Conservation (phyloP, 1,284 basidiomycete genomes). For the Ganoderma sp. region DNA sequence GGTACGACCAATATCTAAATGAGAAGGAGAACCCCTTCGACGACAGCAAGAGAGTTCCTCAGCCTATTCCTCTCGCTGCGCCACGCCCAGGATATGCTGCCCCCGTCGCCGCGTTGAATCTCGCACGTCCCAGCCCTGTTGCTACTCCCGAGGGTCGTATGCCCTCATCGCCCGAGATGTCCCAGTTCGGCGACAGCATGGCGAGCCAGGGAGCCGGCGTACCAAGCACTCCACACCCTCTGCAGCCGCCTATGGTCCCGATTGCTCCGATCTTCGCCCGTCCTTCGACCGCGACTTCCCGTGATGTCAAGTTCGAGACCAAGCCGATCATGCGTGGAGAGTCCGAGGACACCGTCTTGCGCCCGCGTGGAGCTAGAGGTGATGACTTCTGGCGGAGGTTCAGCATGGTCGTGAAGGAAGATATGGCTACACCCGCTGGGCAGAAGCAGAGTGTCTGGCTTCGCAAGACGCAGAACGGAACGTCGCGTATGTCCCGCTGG, state of each 20-base stretch:
- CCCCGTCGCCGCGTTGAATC: slow-evolving; percentile 65
- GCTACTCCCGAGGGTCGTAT: slow-evolving; percentile 46
- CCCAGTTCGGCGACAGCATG: slow-evolving; percentile 47
- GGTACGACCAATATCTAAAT: slow-evolving; percentile 68
- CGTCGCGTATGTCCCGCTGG: slow-evolving; percentile 61
- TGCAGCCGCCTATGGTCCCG: slow-evolving; percentile 76
- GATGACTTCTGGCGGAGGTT: slow-evolving; percentile 87
- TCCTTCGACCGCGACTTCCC: slow-evolving; percentile 50
- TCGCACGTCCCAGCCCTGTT: slow-evolving; percentile 53
- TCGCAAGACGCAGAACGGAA: slow-evolving; percentile 60
- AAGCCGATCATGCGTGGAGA: slow-evolving; percentile 69
- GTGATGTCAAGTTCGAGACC: slow-evolving; percentile 57
- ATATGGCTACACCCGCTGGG: slow-evolving; percentile 48
- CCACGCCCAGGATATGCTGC: slow-evolving; percentile 76
- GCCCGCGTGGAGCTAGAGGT: slow-evolving; percentile 68
- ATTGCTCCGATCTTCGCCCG: slow-evolving; percentile 79
- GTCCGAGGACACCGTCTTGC: slow-evolving; percentile 69
- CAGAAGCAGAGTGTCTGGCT: slow-evolving; percentile 72
- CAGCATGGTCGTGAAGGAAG: slow-evolving; percentile 79
- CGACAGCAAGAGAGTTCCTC: slow-evolving; percentile 46
- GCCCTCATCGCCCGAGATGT: slow-evolving; percentile 46
- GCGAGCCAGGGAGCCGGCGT: slow-evolving; percentile 40
- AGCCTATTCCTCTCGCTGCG: slow-evolving; percentile 61
- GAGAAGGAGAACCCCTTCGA: slow-evolving; percentile 53
- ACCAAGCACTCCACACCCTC: slow-evolving; percentile 65